Evolutionary conservation across 2,329 filamentous ascomycete genomes (phyloP).

Genomic region (Xenosphaeropsis pyriputrescens): DNA sequence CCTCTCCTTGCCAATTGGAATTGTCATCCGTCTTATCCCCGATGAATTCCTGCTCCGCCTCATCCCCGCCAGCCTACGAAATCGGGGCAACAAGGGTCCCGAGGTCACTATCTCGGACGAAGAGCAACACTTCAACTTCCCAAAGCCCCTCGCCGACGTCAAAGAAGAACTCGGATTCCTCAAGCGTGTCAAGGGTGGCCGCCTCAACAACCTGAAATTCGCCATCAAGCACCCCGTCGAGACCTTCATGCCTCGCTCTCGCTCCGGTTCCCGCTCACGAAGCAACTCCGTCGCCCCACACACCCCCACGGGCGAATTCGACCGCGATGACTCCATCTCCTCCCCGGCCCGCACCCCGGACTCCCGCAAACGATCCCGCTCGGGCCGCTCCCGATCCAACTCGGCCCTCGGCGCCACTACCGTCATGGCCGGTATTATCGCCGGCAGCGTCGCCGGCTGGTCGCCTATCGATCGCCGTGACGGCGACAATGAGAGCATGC

Average conservation of each 20-base stretch:
- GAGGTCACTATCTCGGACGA: conserved; percentile 48
- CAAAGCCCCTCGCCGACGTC: conserved; percentile 58
- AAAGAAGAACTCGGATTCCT: conserved; percentile 70
- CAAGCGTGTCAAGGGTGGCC: conserved; percentile 66
- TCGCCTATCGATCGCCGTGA: conserved; percentile 29
- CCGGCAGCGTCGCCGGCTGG: conserved; percentile 59
- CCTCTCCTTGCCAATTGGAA: conserved; percentile 73
- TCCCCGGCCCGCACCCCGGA: conserved; percentile 38
- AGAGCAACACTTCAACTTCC: conserved; percentile 51
- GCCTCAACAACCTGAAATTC: conserved; percentile 69
- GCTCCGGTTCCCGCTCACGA: conserved; percentile 47
- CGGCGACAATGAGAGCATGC: neutral
- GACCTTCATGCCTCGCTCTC: conserved; percentile 44
- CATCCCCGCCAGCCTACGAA: conserved; percentile 15
- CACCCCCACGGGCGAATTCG: conserved; percentile 39
- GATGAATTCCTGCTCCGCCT: conserved; percentile 30
- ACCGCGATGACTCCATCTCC: conserved; percentile 34
- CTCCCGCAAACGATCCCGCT: conserved; percentile 50
- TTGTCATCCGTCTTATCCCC: conserved; percentile 70
- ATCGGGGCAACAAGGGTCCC: conserved; percentile 13
- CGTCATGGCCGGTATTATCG: conserved; percentile 64
- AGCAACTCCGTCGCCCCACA: conserved; percentile 49
- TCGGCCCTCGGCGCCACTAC: conserved; percentile 56
- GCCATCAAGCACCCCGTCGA: conserved; percentile 63
- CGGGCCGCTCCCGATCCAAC: conserved; percentile 42